Evolutionary conservation across 441 rosid species (phyloP).

Genomic region (Pelargonium citronellum): DNA sequence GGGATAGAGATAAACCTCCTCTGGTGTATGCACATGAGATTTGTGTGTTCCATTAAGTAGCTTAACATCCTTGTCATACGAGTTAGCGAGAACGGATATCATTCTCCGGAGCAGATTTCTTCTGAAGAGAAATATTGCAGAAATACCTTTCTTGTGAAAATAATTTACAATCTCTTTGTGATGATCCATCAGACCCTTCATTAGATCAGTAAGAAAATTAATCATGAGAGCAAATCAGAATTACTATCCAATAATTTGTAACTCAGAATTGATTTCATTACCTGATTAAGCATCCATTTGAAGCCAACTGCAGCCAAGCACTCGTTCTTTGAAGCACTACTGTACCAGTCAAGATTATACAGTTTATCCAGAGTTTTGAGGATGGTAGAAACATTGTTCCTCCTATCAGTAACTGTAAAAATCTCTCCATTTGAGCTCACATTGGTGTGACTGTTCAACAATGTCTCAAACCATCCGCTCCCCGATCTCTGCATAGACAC

Average conservation of each 20-base stretch:
- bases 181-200: conserved; percentile 39
- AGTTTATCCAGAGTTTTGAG: conserved; percentile 34
- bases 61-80: conserved; percentile 43
- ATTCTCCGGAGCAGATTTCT: conserved; percentile 49
- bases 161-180: conserved; percentile 42
- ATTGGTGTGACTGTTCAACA: conserved; percentile 48
- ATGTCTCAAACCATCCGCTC: conserved; percentile 62
- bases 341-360: conserved; percentile 49
- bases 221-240: too few species aligned
- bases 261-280: conserved; percentile 1
- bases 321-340: conserved; percentile 54
- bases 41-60: conserved; percentile 53
- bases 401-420: conserved; percentile 35
- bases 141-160: conserved; percentile 45
- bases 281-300: conserved; percentile 74
- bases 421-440: conserved; percentile 59
- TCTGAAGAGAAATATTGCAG: conserved; percentile 43
- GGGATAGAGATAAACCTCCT: conserved; percentile 31
- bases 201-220: neutral
- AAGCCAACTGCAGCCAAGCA: conserved; percentile 57
- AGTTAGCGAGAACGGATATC: conserved; percentile 47
- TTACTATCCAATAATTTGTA: neutral
- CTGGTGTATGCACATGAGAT: conserved; percentile 50
- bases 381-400: conserved; percentile 38
- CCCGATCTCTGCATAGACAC: conserved; percentile 62